These are phyloP conservation scores for Botryosphaeria dothidea DNA, from an alignment of 2,329 filamentous ascomycete genomes.

Conservation along the genomic window DNA sequence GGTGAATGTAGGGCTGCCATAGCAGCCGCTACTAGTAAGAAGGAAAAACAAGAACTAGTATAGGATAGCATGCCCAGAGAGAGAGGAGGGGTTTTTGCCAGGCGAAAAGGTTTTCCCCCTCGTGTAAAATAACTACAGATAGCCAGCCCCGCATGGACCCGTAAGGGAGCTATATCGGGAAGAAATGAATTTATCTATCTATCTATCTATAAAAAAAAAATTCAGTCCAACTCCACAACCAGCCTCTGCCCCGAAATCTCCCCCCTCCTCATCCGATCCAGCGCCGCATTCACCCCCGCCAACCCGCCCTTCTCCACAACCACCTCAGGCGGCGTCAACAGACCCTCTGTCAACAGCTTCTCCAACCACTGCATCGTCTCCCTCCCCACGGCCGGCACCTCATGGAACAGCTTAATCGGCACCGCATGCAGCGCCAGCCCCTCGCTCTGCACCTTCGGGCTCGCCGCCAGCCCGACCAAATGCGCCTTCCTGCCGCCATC, in stretches of 20 bases:
- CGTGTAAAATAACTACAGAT: too few species aligned
- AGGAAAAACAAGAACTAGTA: too few species aligned
- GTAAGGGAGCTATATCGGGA: too few species aligned
- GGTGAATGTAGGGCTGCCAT: too few species aligned
- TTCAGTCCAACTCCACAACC: constrained; percentile 56
- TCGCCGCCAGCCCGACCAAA: constrained; percentile 66
- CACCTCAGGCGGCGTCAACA: constrained; percentile 64
- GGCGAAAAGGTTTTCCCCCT: too few species aligned
- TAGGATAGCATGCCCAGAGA: too few species aligned
- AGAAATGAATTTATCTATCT: too few species aligned
- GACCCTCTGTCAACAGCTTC: constrained; percentile 55
- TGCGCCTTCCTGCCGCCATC: constrained; percentile 46
- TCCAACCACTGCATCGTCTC: constrained; percentile 68
- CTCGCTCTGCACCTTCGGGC: constrained; percentile 58
- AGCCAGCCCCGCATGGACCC: too few species aligned
- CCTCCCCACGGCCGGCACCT: constrained; percentile 63
- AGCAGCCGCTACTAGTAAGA: too few species aligned
- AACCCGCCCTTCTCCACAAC: constrained; percentile 66
- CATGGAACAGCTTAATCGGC: constrained; percentile 76
- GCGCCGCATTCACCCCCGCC: constrained; percentile 63
- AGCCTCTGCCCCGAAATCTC: constrained; percentile 68
- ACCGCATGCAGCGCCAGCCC: constrained; percentile 63
- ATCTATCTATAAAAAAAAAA: too few species aligned
- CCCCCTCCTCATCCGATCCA: constrained; percentile 66
- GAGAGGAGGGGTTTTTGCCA: too few species aligned